Evolutionary conservation across 2,329 filamentous ascomycete species (phyloP).

Genomic region (Emergomyces pasteurianus): DNA sequence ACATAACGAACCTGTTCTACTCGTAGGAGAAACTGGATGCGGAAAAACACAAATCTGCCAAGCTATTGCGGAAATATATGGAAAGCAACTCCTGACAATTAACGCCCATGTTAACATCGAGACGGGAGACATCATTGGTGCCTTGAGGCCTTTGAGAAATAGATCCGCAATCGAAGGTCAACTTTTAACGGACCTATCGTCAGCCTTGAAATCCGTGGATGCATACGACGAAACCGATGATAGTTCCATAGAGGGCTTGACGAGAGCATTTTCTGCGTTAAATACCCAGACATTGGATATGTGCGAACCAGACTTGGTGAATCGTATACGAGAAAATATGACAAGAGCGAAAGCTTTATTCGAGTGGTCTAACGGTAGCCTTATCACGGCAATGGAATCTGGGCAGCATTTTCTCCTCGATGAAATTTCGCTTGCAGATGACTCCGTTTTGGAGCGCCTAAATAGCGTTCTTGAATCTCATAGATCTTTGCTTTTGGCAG

Average conservation of each 20-base stretch:
- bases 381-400: conserved; percentile 85
- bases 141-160: conserved; percentile 83
- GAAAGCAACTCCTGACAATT: conserved; percentile 69
- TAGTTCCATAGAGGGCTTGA: conserved; percentile 42
- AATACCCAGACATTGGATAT: conserved; percentile 31
- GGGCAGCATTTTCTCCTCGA: conserved; percentile 89
- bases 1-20: conserved; percentile 84
- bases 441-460: conserved; percentile 88
- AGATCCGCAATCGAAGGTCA: conserved; percentile 58
- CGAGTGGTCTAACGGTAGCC: conserved; percentile 88
- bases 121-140: conserved; percentile 92
- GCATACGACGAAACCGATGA: conserved; percentile 12
- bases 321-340: conserved; percentile 34
- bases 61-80: conserved; percentile 68
- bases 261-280: conserved; percentile 48
- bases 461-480: conserved; percentile 93
- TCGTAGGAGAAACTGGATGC: conserved; percentile 94
- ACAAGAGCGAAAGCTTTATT: conserved; percentile 74
- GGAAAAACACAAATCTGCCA: conserved; percentile 97
- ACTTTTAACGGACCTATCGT: conserved; percentile 49
- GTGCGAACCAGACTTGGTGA: conserved; percentile 39
- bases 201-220: conserved; percentile 27
- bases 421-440: conserved; percentile 94
- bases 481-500: conserved; percentile 74
- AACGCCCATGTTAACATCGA: conserved; percentile 98